Conservation (phyloP, 352 stramenopile genomes). For the Plasmopara muralis region DNA sequence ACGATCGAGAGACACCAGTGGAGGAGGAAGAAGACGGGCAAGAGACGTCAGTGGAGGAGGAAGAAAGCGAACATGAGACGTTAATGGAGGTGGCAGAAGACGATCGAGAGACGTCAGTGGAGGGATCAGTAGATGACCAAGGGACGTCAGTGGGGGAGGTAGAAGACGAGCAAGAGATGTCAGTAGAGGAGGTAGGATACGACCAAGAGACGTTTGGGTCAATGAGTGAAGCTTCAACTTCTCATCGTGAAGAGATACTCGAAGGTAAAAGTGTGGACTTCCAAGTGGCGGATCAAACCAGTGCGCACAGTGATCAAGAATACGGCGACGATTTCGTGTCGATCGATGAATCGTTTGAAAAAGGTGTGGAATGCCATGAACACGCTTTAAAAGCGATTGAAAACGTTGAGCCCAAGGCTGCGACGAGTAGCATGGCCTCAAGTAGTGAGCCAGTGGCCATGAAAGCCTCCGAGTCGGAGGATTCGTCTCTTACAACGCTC, state of each 20-base stretch:
- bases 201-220: slow-evolving; percentile 48
- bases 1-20: too few relatives aligned
- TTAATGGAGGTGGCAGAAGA: too few relatives aligned
- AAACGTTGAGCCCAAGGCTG: too few relatives aligned
- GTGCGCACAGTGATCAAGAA: slow-evolving; percentile 10
- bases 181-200: slow-evolving; percentile 16
- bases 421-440: too few relatives aligned
- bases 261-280: slow-evolving; percentile 9
- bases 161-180: slow-evolving; percentile 4
- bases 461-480: slow-evolving; percentile 19
- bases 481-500: slow-evolving; percentile 48
- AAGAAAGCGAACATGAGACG: too few relatives aligned
- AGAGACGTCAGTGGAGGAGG: too few relatives aligned
- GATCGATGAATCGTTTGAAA: slow-evolving; percentile 9
- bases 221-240: slow-evolving; percentile 8
- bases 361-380: slow-evolving; percentile 8
- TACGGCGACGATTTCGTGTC: slow-evolving; percentile 46
- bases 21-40: too few relatives aligned
- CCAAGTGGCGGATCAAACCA: slow-evolving; percentile 3
- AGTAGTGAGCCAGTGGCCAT: too few relatives aligned
- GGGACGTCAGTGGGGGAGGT: background rate
- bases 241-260: background rate
- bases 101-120: too few relatives aligned
- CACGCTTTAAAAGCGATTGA: slow-evolving; percentile 1
- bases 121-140: too few relatives aligned